Percentiles rank a stretch among this genome's conserved stretches.
Conservation (phyloP, 2,329 filamentous ascomycete genomes). For the Fusarium paranaense region DNA sequence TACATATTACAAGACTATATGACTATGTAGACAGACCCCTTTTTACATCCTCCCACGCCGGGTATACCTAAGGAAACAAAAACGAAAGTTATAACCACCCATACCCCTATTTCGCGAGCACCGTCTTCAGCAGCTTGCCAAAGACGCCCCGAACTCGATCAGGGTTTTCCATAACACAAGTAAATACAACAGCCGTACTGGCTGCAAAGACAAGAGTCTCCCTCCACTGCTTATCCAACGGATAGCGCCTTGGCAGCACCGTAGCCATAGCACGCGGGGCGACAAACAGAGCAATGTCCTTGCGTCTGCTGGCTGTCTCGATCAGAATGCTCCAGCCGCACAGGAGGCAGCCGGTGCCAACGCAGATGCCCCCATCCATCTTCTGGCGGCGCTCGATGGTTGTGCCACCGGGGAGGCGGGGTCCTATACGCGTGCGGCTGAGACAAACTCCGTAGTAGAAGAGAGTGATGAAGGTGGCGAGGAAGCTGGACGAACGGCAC, state of each 20-base stretch:
- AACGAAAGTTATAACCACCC: not conserved
- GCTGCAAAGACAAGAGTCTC: slow-evolving; percentile 75
- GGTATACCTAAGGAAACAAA: not conserved
- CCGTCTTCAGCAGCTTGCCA: slow-evolving; percentile 67
- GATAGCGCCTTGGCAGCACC: slow-evolving; percentile 77
- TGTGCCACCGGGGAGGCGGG: slow-evolving; percentile 68
- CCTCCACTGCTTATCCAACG: slow-evolving; percentile 70
- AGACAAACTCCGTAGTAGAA: slow-evolving; percentile 92
- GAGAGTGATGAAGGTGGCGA: slow-evolving; percentile 80
- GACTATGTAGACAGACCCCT: not conserved
- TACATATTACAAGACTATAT: slow-evolving; percentile 18
- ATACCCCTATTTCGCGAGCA: slow-evolving; percentile 54
- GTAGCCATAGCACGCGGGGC: slow-evolving; percentile 82
- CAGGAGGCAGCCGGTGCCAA: slow-evolving; percentile 76
- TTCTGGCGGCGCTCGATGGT: slow-evolving; percentile 59
- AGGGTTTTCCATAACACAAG: slow-evolving; percentile 72
- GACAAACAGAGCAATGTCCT: slow-evolving; percentile 85
- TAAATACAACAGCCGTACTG: slow-evolving; percentile 78
- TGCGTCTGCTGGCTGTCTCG: slow-evolving; percentile 73
- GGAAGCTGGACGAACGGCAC: slow-evolving; percentile 78
- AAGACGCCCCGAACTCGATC: slow-evolving; percentile 75
- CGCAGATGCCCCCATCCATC: slow-evolving; percentile 74
- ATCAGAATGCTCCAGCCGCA: slow-evolving; percentile 87
- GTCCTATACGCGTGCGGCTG: slow-evolving; percentile 78
- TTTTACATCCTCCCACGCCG: not conserved